Evolutionary conservation across 1,284 basidiomycete genomes (phyloP).

Genomic region (Inonotus hispidus): DNA sequence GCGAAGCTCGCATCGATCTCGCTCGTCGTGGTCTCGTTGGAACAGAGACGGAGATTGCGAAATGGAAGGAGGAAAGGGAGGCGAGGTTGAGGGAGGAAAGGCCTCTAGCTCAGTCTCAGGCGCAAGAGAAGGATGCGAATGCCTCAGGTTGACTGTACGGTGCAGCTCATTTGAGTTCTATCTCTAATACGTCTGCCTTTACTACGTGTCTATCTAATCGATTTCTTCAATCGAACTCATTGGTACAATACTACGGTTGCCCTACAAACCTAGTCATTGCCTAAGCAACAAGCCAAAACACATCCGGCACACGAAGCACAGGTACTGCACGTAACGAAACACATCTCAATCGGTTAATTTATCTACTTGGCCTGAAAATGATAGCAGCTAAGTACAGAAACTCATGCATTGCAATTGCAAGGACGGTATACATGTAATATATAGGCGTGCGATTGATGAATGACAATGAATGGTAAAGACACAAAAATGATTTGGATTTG

Average conservation of each 20-base stretch:
- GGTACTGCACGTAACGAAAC: too few relatives aligned
- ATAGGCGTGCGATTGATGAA: too few relatives aligned
- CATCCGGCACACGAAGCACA: too few relatives aligned
- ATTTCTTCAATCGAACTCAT: too few relatives aligned
- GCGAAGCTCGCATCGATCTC: constrained; percentile 70
- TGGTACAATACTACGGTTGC: too few relatives aligned
- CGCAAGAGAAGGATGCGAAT: not conserved
- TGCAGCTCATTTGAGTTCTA: not conserved
- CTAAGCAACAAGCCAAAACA: too few relatives aligned
- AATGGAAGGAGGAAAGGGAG: constrained; percentile 60
- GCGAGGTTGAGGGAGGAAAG: constrained; percentile 15
- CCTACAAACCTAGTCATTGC: too few relatives aligned
- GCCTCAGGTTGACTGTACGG: not conserved
- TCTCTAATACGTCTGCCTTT: too few relatives aligned
- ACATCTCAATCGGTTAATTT: too few relatives aligned
- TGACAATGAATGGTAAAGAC: not conserved
- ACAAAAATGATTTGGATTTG: not conserved
- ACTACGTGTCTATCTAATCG: too few relatives aligned
- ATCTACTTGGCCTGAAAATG: not conserved
- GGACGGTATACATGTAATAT: not conserved
- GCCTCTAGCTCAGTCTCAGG: not conserved
- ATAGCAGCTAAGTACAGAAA: not conserved
- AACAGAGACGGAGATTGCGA: constrained; percentile 78
- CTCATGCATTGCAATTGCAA: not conserved
- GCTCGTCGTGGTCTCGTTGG: constrained; percentile 68